These are phyloP conservation scores for Anastatica hierochuntica DNA, from an alignment of 345 rosid species.

Conservation along the genomic window DNA sequence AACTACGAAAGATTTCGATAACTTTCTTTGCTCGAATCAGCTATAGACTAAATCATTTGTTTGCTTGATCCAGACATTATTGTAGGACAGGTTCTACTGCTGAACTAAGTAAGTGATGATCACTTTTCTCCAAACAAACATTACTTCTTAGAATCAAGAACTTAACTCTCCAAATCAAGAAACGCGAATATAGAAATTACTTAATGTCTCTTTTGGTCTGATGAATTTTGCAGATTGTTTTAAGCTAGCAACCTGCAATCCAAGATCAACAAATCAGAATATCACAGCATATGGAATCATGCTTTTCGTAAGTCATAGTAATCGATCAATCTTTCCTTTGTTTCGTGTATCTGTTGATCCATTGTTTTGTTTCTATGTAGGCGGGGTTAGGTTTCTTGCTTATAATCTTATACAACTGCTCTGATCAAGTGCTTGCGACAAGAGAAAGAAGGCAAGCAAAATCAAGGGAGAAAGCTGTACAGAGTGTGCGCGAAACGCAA, in stretches of 20 bases:
- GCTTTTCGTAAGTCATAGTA: constrained; percentile 65
- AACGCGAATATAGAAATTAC: background rate
- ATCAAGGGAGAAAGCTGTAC: constrained; percentile 86
- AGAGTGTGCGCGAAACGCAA: constrained; percentile 70
- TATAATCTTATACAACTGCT: constrained; percentile 80
- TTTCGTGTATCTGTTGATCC: background rate
- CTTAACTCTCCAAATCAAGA: no score
- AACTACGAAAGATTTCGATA: background rate
- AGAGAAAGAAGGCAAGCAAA: constrained; percentile 79
- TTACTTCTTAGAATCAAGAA: background rate
- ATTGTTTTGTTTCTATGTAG: constrained; percentile 26
- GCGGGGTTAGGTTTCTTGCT: constrained; percentile 69
- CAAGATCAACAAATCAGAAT: constrained; percentile 72
- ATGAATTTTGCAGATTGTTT: constrained; percentile 64
- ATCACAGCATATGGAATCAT: constrained; percentile 85
- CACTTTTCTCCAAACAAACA: background rate
- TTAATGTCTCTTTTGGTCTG: background rate
- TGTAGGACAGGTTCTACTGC: constrained; percentile 88
- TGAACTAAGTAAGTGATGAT: constrained; percentile 38
- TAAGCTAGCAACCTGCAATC: constrained; percentile 62
- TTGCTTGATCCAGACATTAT: constrained; percentile 57
- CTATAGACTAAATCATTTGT: constrained; percentile 14
- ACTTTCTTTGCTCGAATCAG: background rate
- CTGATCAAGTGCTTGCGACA: constrained; percentile 90
- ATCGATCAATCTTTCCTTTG: constrained; percentile 4